Conservation (phyloP, 768 basidiomycete species). For the Phaffia tasmanica region DNA sequence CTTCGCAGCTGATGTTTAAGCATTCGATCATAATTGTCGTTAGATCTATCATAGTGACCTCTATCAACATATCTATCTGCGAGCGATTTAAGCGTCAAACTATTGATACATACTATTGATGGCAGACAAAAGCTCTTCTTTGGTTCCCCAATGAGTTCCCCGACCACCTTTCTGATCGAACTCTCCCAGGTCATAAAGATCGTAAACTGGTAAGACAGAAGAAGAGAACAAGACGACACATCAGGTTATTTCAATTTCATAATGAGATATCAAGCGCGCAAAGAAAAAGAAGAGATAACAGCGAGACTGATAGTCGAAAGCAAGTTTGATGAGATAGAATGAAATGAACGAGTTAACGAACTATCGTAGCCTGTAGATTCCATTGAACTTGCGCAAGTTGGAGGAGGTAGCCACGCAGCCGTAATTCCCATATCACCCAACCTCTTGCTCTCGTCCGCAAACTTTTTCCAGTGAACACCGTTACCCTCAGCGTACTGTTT, state of each 20-base stretch:
- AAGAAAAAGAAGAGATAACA: no score
- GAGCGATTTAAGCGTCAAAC: no score
- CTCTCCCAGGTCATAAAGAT: conserved; percentile 26
- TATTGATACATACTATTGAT: conserved; percentile 41
- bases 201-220: conserved; percentile 5
- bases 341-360: background rate
- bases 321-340: background rate
- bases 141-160: conserved; percentile 75
- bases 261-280: no score
- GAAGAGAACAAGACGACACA: no score
- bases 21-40: background rate
- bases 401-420: conserved; percentile 5
- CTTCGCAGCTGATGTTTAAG: conserved; percentile 41
- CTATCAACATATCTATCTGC: background rate
- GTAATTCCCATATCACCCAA: conserved; percentile 19
- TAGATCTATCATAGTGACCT: background rate
- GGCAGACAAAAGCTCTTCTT: conserved; percentile 61
- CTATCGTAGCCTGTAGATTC: conserved; percentile 6
- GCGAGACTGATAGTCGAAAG: no score
- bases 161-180: conserved; percentile 29
- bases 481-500: conserved; percentile 12
- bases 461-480: conserved; percentile 39
- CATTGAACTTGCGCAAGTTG: background rate
- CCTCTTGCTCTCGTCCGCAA: conserved; percentile 28
- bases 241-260: no score